A percentile compares a stretch with the other conserved stretches of the same genome.
Conservation (phyloP, 208 protist genomes). For the Angomonas deanei region DNA sequence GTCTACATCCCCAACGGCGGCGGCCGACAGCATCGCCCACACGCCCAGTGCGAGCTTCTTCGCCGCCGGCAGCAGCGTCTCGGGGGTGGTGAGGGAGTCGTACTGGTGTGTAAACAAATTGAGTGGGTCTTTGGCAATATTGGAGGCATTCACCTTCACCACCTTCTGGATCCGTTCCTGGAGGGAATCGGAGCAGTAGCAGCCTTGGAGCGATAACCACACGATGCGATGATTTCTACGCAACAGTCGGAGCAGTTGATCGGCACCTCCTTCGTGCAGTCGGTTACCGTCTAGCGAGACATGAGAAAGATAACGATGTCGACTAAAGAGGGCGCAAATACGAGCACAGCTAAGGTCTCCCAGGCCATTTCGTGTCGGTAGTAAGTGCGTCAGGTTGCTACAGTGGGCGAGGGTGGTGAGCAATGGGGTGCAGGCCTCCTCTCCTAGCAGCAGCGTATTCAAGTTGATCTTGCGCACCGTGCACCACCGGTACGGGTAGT, state of each 20-base stretch:
- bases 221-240: conserved; percentile 56
- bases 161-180: conserved; percentile 37
- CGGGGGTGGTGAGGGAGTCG: conserved; percentile 38
- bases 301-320: conserved; percentile 47
- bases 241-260: conserved; percentile 63
- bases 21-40: conserved; percentile 71
- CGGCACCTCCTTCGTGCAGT: conserved; percentile 71
- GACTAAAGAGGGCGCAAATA: conserved; percentile 51
- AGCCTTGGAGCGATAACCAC: no score
- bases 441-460: conserved; percentile 54
- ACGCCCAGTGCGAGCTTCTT: conserved; percentile 53
- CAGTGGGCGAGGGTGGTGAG: conserved; percentile 66
- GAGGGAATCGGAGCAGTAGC: conserved; percentile 41
- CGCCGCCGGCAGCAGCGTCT: conserved; percentile 36
- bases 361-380: conserved; percentile 55
- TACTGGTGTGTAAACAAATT: conserved; percentile 57
- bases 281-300: conserved; percentile 49
- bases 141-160: conserved; percentile 18
- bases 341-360: conserved; percentile 60
- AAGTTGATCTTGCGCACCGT: conserved; percentile 37
- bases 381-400: conserved; percentile 40
- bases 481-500: conserved; percentile 59
- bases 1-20: conserved; percentile 51
- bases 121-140: conserved; percentile 49
- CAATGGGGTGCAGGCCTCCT: conserved; percentile 54